phyloP scores from a whole-genome alignment of 1,284 basidiomycete genomes.

The Sphaerobolus stellatus region DNA sequence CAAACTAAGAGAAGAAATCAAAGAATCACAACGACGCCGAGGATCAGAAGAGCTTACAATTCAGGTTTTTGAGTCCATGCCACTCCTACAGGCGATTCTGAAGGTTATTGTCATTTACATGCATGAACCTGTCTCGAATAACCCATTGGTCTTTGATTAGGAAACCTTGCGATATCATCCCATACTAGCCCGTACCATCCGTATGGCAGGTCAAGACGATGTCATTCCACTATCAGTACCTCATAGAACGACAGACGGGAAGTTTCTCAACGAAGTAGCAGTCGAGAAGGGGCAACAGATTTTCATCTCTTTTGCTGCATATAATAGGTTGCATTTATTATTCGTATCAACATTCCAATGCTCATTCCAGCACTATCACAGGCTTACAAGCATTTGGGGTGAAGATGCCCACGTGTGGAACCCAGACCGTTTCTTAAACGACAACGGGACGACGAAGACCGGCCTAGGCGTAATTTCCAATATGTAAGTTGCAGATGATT shows the following conservation, averaged over 20 bases:
- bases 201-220: conserved; percentile 39
- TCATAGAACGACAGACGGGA: not conserved
- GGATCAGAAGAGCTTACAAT: conserved; percentile 12
- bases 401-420: conserved; percentile 19
- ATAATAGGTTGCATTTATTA: not conserved
- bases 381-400: conserved; percentile 16
- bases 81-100: not conserved
- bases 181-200: conserved; percentile 14
- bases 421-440: conserved; percentile 26
- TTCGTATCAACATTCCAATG: not conserved
- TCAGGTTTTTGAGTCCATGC: conserved; percentile 22
- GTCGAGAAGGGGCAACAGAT: not conserved
- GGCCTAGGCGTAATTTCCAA: conserved; percentile 5
- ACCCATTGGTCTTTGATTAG: not conserved
- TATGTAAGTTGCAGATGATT: too few species aligned
- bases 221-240: conserved; percentile 39
- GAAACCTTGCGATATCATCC: conserved; percentile 31
- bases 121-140: too few species aligned
- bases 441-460: conserved; percentile 15
- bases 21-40: conserved; percentile 3
- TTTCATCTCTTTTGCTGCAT: not conserved
- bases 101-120: conserved; percentile 20
- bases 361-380: not conserved
- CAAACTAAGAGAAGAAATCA: conserved; percentile 23
- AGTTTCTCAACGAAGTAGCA: not conserved